Base-by-base conservation (phyloP, 805 yeast species). In the Candida parachauliodes region DNA sequence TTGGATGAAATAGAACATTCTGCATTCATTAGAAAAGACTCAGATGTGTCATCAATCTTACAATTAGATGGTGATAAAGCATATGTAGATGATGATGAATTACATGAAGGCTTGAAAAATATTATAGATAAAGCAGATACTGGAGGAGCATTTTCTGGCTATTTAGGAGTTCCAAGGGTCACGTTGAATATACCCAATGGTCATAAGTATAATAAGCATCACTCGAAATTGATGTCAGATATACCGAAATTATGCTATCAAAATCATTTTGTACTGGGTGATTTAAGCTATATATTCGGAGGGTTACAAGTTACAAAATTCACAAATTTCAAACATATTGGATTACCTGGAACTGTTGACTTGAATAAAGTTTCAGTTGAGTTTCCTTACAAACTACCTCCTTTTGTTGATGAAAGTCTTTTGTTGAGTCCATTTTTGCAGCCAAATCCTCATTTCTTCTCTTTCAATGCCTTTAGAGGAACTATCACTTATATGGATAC, bases 361-460 rank as follows among this genome's bases (percentile, higher is more conserved):
- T 46, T 57, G 2, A 46, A 52, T 5, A 52, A 48, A 19, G 57
- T 68, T 9, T 63, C 70, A 3, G 64, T 67, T 2, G 54, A 61
- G 26, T 59, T 68, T 25, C 62, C 69, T 6, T 55, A 59, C 27
- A 62, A 59, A 10, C 44, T 65, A 28, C 74, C 74, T 2, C 71
- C 72, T 3, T 57, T 52, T 37, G 60, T 63, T 32, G 70, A 46
- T 47, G 57, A 41, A 48, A 62, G 49, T 46, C 58, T 58, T 35
- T 49, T 51, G 52, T 65, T 34, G 52, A 71, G 54, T 57, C 77
- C 59, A 48, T 52, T 67, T 64, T 41, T 60, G 72, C 40, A 79
- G 73, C 56, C 48, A 18, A 61, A 63, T 41, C 37, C 41, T 9
- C 42, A 48, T 21, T 54, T 65, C 25, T 44, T 48, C 34, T 35